Evolutionary conservation across 208 protist species (phyloP).

Genomic region (Trypanosoma scelopori): DNA sequence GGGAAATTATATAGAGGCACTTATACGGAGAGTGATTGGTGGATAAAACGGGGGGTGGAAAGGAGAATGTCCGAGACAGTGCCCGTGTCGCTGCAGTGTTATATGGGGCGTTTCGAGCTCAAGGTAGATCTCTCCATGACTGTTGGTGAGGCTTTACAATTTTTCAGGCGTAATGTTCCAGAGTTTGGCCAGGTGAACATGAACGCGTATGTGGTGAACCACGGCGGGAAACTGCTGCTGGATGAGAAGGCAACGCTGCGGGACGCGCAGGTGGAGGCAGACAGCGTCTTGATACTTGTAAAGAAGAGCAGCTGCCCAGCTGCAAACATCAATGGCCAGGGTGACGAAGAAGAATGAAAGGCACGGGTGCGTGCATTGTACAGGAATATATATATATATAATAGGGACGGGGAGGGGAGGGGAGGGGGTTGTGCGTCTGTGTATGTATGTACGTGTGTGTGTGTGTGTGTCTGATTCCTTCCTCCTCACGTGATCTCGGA

Average conservation of each 20-base stretch:
- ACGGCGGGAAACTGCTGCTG: conserved; percentile 39
- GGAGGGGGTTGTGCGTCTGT: too few species aligned
- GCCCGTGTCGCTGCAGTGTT: conserved; percentile 55
- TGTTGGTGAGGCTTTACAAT: conserved; percentile 39
- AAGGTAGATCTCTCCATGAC: conserved; percentile 33
- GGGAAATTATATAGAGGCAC: not conserved
- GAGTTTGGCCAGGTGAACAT: conserved; percentile 51
- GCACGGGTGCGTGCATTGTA: too few species aligned
- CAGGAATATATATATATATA: too few species aligned
- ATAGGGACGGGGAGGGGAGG: too few species aligned
- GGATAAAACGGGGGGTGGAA: not conserved
- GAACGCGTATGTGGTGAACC: conserved; percentile 45
- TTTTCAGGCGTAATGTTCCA: conserved; percentile 31
- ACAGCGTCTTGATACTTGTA: conserved; percentile 43
- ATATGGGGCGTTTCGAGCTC: conserved; percentile 55
- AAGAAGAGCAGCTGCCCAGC: conserved; percentile 36
- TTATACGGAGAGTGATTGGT: too few species aligned
- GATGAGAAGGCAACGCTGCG: conserved; percentile 44
- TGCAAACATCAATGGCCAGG: conserved; percentile 25
- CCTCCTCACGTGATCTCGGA: too few species aligned
- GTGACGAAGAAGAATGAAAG: conserved; percentile 19
- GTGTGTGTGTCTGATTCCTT: too few species aligned
- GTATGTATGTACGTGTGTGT: too few species aligned
- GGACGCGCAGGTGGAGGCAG: conserved; percentile 23
- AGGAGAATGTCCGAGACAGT: conserved; percentile 25